phyloP scores from a whole-genome alignment of 768 basidiomycete species.

The Lactarius indigo region DNA sequence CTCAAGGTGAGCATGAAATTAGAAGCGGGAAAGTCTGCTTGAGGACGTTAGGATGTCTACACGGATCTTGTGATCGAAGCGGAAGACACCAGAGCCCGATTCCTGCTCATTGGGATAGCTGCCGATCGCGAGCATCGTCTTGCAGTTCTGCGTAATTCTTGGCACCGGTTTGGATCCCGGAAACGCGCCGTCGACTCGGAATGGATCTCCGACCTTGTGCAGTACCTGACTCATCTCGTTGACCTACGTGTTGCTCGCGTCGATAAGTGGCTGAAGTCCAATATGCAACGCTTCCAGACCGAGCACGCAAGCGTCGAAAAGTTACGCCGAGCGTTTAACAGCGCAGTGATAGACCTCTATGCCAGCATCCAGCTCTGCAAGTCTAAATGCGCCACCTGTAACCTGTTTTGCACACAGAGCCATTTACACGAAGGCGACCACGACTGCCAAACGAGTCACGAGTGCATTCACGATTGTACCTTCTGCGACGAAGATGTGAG shows the following conservation, averaged over 20 bases:
- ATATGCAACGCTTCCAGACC: conserved; percentile 45
- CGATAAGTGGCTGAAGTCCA: conserved; percentile 48
- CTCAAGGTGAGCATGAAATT: conserved; percentile 41
- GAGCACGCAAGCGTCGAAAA: conserved; percentile 44
- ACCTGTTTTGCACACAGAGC: conserved; percentile 46
- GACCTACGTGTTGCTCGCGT: no score
- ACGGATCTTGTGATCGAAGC: conserved; percentile 41
- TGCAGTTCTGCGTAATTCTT: conserved; percentile 28
- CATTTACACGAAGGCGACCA: conserved; percentile 46
- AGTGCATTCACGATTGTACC: conserved; percentile 44
- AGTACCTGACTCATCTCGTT: conserved; percentile 40
- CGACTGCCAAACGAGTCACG: conserved; percentile 49
- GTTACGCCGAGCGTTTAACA: conserved; percentile 46
- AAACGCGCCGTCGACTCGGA: conserved; percentile 37
- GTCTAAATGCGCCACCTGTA: conserved; percentile 44
- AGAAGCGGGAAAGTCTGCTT: background rate
- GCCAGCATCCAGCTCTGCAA: conserved; percentile 49
- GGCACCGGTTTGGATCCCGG: conserved; percentile 35
- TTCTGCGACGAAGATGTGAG: conserved; percentile 37
- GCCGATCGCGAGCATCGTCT: conserved; percentile 31
- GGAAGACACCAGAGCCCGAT: conserved; percentile 36
- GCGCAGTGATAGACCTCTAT: conserved; percentile 42
- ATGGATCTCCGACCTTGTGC: conserved; percentile 41
- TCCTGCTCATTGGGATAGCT: conserved; percentile 32
- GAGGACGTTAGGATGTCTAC: conserved; percentile 50